Percentiles rank a stretch among this genome's conserved stretches.
phyloP scores from a whole-genome alignment of 768 basidiomycete genomes.

The Polyporus arcularius region DNA sequence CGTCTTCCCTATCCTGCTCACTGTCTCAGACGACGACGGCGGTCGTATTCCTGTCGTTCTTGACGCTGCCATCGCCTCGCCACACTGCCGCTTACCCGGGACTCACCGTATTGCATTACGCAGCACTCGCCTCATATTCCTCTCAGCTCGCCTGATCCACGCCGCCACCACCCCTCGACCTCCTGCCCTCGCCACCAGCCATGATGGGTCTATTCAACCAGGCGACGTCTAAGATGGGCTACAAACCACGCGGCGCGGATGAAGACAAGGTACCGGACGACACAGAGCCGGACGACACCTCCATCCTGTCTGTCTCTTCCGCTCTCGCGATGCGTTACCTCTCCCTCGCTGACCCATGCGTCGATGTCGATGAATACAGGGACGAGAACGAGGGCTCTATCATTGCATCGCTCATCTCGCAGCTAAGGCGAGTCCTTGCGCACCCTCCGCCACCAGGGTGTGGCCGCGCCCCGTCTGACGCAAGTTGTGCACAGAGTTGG shows the following conservation, averaged over 20 bases:
- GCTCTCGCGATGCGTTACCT: constrained; percentile 31
- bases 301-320: constrained; percentile 69
- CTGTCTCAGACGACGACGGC: neutral
- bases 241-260: constrained; percentile 66
- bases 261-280: constrained; percentile 75
- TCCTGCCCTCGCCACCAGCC: constrained; percentile 21
- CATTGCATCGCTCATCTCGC: constrained; percentile 83
- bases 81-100: neutral
- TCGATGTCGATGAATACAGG: constrained; percentile 42
- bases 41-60: neutral
- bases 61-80: neutral
- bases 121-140: constrained; percentile 6
- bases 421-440: constrained; percentile 64
- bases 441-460: neutral
- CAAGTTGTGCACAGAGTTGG: constrained; percentile 62
- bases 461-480: neutral
- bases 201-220: constrained; percentile 85
- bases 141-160: constrained; percentile 13
- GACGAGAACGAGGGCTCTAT: constrained; percentile 95
- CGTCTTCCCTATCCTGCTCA: neutral
- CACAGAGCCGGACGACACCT: constrained; percentile 87
- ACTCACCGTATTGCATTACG: constrained; percentile 10
- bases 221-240: constrained; percentile 58
- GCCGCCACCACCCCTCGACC: constrained; percentile 8
- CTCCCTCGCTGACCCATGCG: constrained; percentile 36